These are phyloP conservation scores for Phaeolepiota aurea DNA, from an alignment of 768 basidiomycete species.

Conservation along the genomic window DNA sequence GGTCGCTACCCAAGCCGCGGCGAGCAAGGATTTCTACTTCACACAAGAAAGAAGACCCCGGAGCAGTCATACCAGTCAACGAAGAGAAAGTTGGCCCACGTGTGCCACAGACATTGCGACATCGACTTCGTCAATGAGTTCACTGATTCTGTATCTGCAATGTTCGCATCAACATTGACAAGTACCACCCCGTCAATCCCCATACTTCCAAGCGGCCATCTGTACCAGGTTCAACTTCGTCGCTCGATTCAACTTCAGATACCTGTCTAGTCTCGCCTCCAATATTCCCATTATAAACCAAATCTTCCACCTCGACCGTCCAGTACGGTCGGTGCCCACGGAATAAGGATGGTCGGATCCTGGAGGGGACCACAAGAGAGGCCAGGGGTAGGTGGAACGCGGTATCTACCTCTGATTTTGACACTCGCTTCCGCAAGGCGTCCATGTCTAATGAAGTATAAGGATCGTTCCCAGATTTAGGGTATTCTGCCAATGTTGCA, in stretches of 20 bases:
- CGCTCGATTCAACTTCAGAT: constrained; percentile 20
- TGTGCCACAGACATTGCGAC: constrained; percentile 2
- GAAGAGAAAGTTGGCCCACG: neutral
- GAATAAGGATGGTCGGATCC: constrained; percentile 46
- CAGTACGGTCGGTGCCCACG: constrained; percentile 52
- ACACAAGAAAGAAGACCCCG: neutral
- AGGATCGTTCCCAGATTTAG: constrained; percentile 28
- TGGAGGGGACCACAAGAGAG: constrained; percentile 35
- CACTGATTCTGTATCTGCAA: constrained; percentile 37
- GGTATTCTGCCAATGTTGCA: constrained; percentile 8
- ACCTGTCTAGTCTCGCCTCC: constrained; percentile 10
- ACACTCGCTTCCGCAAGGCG: constrained; percentile 34
- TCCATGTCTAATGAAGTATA: constrained; percentile 53
- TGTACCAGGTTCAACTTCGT: constrained; percentile 32
- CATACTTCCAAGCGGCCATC: constrained; percentile 59
- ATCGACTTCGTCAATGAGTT: constrained; percentile 11
- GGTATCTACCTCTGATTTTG: constrained; percentile 56
- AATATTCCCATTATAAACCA: constrained; percentile 23
- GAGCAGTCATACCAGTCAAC: neutral
- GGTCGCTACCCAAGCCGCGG: constrained; percentile 9
- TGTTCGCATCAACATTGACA: constrained; percentile 51
- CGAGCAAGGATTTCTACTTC: neutral
- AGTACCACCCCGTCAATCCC: constrained; percentile 83
- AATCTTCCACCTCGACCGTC: constrained; percentile 60
- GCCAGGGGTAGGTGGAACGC: constrained; percentile 66